Base-by-base conservation (phyloP, 2,329 filamentous ascomycete species). In the Fusarium sp. region DNA sequence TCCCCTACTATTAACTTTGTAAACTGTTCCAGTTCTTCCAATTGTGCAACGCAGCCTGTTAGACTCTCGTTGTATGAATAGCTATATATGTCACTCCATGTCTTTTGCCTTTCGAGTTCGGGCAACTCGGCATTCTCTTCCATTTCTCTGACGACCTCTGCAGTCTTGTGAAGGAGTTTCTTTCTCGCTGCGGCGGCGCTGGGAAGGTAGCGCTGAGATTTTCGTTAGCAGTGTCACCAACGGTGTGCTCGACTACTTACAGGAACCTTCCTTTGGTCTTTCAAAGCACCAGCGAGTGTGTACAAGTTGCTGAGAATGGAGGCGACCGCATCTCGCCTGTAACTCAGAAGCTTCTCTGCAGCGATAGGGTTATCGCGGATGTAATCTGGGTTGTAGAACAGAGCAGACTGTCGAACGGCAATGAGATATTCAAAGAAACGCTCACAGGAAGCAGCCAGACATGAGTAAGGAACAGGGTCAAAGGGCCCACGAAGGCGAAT, bases 391-490 rank as follows among this genome's bases (percentile, higher is more conserved):
- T 87, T 84, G 73, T 88, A 88, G 72, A 87, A 87, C 18, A 89
- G 76, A 3, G 85, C 86, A 4, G 86, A 86, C 72, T 89, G 87
- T 9, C 87, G 84, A 7, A 89, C 83, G 20, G 85, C 82, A 27
- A 89, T 84, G 59, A 88, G 81, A 64, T 88, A 85, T 66, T 89
- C 87, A 68, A 89, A 88, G 79, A 89, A 88, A 6, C 82, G 81
- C 74, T 89, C 87, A 57, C 85, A 87, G 9, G 82, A 80, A 66
- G 85, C 83, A 49, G 87, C 85, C 8, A 89, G 82, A 16, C 82
- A 86, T 4, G 83, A 84, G 74, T 88, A 89, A 0, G 87, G 86
- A 2, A 86, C 76, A 2, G 86, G 84, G 58, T 89, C 82, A 68
- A 89, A 89, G 2, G 86, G 85, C 3, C 82, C 86, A 23, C 87